These are phyloP conservation scores for Naganishia vishniacii DNA, from an alignment of 768 basidiomycete species.

Conservation along the genomic window DNA sequence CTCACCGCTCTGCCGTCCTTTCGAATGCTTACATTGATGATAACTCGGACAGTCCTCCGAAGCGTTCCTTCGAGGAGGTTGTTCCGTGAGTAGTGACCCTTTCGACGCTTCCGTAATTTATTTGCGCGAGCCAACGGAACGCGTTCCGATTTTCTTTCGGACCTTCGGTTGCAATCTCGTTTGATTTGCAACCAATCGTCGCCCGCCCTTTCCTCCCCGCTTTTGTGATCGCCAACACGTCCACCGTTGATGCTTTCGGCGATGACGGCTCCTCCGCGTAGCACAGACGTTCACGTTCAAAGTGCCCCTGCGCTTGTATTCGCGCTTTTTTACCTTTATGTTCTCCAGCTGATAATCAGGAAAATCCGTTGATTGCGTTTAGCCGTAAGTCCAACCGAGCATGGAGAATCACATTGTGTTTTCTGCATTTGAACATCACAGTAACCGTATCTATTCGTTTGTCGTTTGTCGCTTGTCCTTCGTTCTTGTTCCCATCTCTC, in stretches of 20 bases:
- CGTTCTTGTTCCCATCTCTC: neutral
- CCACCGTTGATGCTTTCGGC: neutral
- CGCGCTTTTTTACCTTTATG: neutral
- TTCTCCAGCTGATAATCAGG: neutral
- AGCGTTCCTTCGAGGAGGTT: neutral
- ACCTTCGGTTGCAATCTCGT: neutral
- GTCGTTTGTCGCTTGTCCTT: neutral
- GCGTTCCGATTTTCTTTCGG: neutral
- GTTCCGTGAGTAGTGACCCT: neutral
- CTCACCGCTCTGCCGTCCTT: no score
- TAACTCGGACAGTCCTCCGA: no score
- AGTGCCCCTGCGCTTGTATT: neutral
- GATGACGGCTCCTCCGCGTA: no score
- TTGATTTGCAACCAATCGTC: neutral
- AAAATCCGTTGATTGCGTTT: constrained; percentile 5
- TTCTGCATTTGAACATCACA: neutral
- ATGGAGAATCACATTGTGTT: neutral
- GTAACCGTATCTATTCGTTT: neutral
- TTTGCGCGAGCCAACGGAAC: neutral
- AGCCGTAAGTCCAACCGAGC: constrained; percentile 10
- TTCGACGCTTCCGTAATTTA: neutral
- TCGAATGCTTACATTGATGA: no score
- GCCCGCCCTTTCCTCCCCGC: neutral
- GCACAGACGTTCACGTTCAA: no score
- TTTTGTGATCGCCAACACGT: neutral